Evolutionary conservation across 129 eudicot species (phyloP).

Genomic region (Rutidosis leptorrhynchoides): DNA sequence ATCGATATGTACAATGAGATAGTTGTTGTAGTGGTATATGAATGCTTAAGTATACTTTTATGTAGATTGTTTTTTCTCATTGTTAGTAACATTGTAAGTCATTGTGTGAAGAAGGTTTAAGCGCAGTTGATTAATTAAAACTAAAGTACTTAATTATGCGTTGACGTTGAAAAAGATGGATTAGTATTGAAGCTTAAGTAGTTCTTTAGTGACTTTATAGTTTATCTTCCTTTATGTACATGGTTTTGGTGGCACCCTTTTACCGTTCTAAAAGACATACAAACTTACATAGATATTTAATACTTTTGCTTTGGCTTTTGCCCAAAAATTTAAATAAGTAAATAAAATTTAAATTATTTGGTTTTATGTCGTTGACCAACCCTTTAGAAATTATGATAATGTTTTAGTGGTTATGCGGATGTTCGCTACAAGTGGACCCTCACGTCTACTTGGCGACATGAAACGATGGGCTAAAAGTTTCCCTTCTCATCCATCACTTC

Average conservation of each 20-base stretch:
- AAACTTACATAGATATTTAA: neutral
- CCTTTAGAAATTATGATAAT: neutral
- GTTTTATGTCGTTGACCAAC: conserved; percentile 18
- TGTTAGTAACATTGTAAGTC: neutral
- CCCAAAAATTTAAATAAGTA: neutral
- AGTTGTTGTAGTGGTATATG: neutral
- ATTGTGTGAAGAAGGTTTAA: neutral
- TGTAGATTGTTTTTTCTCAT: too few relatives aligned
- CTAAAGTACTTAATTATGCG: neutral
- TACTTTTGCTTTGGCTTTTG: neutral
- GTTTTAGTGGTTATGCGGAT: conserved; percentile 39
- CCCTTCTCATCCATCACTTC: conserved; percentile 21
- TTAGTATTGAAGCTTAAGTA: conserved; percentile 15
- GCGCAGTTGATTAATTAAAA: neutral
- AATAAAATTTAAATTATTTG: neutral
- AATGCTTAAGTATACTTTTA: too few relatives aligned
- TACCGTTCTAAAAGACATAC: neutral
- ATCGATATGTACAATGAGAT: neutral
- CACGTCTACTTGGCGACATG: conserved; percentile 37
- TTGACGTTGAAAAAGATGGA: neutral
- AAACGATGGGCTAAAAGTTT: conserved; percentile 68
- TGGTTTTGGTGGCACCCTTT: conserved; percentile 24
- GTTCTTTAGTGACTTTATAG: neutral
- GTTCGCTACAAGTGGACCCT: conserved; percentile 41
- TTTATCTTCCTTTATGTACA: conserved; percentile 24